phyloP scores from a whole-genome alignment of 108 stramenopile genomes.

The Cylindrotheca closterium region DNA sequence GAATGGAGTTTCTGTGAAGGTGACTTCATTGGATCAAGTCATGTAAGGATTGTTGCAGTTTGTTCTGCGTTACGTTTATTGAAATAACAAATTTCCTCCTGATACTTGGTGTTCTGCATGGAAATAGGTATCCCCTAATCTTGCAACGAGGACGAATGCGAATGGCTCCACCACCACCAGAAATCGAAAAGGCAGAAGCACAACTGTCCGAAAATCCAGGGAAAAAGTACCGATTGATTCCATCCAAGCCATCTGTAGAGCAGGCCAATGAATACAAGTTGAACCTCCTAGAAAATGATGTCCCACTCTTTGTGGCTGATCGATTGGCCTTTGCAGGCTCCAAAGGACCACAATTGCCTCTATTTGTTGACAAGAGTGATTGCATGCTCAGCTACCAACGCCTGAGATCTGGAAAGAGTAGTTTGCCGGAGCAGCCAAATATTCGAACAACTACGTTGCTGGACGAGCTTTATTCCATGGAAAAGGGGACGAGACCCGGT shows the following conservation, averaged over 20 bases:
- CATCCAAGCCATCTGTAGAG: constrained; percentile 31
- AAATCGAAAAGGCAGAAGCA: constrained; percentile 34
- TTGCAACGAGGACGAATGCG: constrained; percentile 42
- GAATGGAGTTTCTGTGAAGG: constrained; percentile 29
- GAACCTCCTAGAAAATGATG: constrained; percentile 28
- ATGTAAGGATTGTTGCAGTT: constrained; percentile 19
- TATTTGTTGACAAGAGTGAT: constrained; percentile 47
- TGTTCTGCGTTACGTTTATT: too few relatives aligned
- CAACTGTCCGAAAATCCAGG: not conserved
- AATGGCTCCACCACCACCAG: constrained; percentile 38
- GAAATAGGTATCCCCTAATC: constrained; percentile 45
- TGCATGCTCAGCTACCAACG: constrained; percentile 50
- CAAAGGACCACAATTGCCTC: constrained; percentile 49
- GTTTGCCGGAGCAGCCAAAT: constrained; percentile 36
- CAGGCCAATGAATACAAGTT: constrained; percentile 36
- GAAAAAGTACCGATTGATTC: constrained; percentile 35
- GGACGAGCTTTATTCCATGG: constrained; percentile 51
- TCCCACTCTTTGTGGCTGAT: constrained; percentile 51
- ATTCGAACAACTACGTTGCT: constrained; percentile 46
- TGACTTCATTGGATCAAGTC: constrained; percentile 57
- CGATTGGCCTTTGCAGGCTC: constrained; percentile 49
- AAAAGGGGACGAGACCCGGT: constrained; percentile 52
- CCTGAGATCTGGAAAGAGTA: constrained; percentile 30
- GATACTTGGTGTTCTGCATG: not conserved
- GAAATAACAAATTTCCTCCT: not conserved